Evolutionary conservation across 768 basidiomycete species (phyloP).

Genomic region (Mrakia gelida): DNA sequence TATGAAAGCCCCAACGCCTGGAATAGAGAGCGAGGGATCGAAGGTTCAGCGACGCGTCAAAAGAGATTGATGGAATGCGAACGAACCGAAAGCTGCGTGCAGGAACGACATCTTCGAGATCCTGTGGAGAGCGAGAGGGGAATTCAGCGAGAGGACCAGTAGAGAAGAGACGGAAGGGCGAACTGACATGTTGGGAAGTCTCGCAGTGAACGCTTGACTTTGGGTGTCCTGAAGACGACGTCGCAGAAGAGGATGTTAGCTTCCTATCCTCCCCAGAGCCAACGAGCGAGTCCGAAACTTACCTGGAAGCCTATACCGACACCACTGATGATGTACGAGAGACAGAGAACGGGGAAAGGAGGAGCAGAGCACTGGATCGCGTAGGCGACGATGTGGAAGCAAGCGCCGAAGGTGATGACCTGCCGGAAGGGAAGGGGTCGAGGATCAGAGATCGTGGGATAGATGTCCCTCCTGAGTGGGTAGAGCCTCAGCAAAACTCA

Average conservation of each 20-base stretch:
- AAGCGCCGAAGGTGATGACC: constrained; percentile 33
- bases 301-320: constrained; percentile 52
- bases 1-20: constrained; percentile 35
- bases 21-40: not conserved
- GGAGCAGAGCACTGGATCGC: constrained; percentile 47
- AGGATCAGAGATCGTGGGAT: not conserved
- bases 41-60: not conserved
- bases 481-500: not conserved
- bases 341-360: constrained; percentile 51
- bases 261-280: not conserved
- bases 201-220: constrained; percentile 51
- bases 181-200: constrained; percentile 41
- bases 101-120: constrained; percentile 48
- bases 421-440: not conserved
- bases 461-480: too few species aligned
- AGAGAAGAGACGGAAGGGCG: not conserved
- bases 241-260: not conserved
- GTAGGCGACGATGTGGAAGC: constrained; percentile 37
- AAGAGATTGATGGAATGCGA: not conserved
- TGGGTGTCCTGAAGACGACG: constrained; percentile 49
- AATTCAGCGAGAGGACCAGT: not conserved
- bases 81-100: constrained; percentile 50
- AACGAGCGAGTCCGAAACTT: not conserved
- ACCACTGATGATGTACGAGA: constrained; percentile 51
- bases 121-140: constrained; percentile 16